Evolutionary conservation across 1,284 basidiomycete species (phyloP), one percentile per base, ranked within the genome.

Genomic region (Boletus sp.): DNA sequence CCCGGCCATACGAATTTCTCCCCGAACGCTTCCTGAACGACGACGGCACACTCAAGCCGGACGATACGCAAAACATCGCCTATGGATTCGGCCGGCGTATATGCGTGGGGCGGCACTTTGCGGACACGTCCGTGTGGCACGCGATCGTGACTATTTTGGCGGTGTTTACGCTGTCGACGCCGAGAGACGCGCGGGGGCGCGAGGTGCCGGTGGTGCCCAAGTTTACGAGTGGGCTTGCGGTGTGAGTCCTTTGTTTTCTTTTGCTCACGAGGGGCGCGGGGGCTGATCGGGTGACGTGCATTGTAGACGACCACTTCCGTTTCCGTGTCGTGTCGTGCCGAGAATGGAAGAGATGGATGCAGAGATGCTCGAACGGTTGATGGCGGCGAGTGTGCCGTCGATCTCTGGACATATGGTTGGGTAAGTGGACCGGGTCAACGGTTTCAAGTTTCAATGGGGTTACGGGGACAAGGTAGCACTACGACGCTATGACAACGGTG

Each of bases 21-120:
- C 59, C 52, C 7, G 54, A 54, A 17, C 51, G 59, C 1, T 60
- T 63, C 37, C 43, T 61, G 9, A 25, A 52, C 13, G 47, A 45
- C 9, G 54, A 57, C 25, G 54, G 58, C 9, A 49, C 48, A 2
- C 46, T 62, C 30, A 56, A 43, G 19, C 44, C 48, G 0, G 51
- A 61, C 30, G 52, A 58, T 35, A 49, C 29, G 5, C 41, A 52
- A 12, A 34, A 57, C 19, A 51, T 63, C 16, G 22, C 38, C 2
- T 60, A 38, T 35, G 61, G 59, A 4, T 59, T 61, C 35, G 59
- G 57, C 10, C 37, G 48, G 17, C 49, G 56, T 2, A 57, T 57
- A 12, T 61, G 57, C 2, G 49, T 50, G 3, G 57, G 59, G 1
- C 37, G 46, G 22, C 23, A 60, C 43, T 55, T 59, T 47, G 50